Conservation (phyloP, 805 yeast species). For the Peterozyma toletana region DNA sequence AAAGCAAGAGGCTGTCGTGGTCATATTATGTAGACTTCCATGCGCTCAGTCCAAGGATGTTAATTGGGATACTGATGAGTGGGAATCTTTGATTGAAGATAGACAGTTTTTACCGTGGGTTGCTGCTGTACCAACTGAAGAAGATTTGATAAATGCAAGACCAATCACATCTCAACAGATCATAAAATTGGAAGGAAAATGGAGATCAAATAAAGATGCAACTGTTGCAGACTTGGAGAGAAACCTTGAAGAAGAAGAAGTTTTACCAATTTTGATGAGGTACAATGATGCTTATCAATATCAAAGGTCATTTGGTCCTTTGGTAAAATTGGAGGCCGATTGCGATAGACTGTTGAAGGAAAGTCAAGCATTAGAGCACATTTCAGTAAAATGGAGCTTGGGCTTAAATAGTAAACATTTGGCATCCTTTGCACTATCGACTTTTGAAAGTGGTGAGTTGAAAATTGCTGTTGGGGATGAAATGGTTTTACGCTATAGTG, state of each 20-base stretch:
- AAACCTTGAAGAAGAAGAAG: conserved; percentile 46
- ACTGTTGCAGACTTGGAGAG: conserved; percentile 60
- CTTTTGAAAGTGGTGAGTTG: conserved; percentile 56
- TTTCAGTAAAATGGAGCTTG: conserved; percentile 67
- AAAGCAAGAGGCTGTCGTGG: conserved; percentile 79
- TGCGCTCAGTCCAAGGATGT: conserved; percentile 72
- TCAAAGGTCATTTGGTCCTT: conserved; percentile 78
- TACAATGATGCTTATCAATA: conserved; percentile 81
- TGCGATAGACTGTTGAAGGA: conserved; percentile 70
- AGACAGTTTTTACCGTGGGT: conserved; percentile 79
- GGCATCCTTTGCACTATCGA: conserved; percentile 63
- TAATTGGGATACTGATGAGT: conserved; percentile 81
- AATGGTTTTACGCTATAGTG: conserved; percentile 58
- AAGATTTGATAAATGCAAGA: conserved; percentile 47
- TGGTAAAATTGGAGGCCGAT: conserved; percentile 76
- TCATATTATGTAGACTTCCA: conserved; percentile 79
- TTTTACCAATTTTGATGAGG: conserved; percentile 66
- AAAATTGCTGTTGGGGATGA: conserved; percentile 84
- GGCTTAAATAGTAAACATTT: conserved; percentile 58
- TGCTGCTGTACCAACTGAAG: conserved; percentile 62
- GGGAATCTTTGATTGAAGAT: conserved; percentile 83
- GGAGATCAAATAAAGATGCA: conserved; percentile 70
- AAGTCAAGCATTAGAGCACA: conserved; percentile 67
- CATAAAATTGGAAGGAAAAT: conserved; percentile 65
- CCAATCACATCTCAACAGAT: conserved; percentile 60